Evolutionary conservation across 2,329 filamentous ascomycete genomes (phyloP).

Genomic region (Trichoderma sp.): DNA sequence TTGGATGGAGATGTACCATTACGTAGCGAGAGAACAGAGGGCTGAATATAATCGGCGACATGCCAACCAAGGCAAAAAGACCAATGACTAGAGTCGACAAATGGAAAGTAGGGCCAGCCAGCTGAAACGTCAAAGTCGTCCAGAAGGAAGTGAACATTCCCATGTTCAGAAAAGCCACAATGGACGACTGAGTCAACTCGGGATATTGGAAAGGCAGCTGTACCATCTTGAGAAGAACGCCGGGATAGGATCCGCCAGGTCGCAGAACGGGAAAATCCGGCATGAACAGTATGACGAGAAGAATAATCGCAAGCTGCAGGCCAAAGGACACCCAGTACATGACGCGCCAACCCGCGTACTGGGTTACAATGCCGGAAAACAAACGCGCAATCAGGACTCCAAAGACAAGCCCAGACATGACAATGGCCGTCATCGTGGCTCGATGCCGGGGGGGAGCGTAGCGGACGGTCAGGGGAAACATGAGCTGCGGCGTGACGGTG

Average conservation of each 20-base stretch:
- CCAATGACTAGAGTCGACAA: slow-evolving; percentile 71
- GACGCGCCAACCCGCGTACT: slow-evolving; percentile 73
- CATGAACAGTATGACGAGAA: slow-evolving; percentile 70
- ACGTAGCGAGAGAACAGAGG: slow-evolving; percentile 66
- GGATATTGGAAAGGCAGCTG: slow-evolving; percentile 54
- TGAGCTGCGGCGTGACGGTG: slow-evolving; percentile 52
- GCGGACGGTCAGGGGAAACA: slow-evolving; percentile 80
- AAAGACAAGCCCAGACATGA: slow-evolving; percentile 73
- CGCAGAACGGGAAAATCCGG: slow-evolving; percentile 80
- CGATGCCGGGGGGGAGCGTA: slow-evolving; percentile 70
- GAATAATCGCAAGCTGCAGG: slow-evolving; percentile 67
- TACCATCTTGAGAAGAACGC: slow-evolving; percentile 63
- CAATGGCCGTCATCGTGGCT: slow-evolving; percentile 70
- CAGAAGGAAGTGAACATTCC: slow-evolving; percentile 56
- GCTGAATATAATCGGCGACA: slow-evolving; percentile 66
- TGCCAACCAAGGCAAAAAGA: slow-evolving; percentile 76
- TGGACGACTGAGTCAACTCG: slow-evolving; percentile 67
- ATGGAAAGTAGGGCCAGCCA: slow-evolving; percentile 66
- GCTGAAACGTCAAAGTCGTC: slow-evolving; percentile 75
- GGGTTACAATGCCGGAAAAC: slow-evolving; percentile 72
- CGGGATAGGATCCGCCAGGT: slow-evolving; percentile 64
- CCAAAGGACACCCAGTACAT: slow-evolving; percentile 79
- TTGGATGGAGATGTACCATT: slow-evolving; percentile 68
- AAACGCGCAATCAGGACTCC: slow-evolving; percentile 76
- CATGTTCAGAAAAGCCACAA: slow-evolving; percentile 63